Percentiles rank a stretch among this genome's conserved stretches.
Evolutionary conservation across 306 rosid genomes (phyloP).

Genomic region (Cicer pinnatifidum): DNA sequence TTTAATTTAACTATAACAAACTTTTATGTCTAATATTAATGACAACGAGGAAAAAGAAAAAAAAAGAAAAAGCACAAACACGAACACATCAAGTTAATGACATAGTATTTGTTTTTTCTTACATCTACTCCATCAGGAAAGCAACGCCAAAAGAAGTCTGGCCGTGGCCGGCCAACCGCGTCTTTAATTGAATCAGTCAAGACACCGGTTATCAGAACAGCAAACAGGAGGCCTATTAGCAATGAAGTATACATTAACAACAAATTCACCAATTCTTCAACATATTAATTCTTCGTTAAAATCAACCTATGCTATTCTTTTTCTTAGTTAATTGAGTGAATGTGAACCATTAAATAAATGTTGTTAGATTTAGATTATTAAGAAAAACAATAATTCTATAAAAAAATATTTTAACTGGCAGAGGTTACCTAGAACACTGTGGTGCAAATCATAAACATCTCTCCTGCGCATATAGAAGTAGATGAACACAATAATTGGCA

Average conservation of each 20-base stretch:
- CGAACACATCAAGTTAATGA: not conserved
- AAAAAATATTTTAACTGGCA: not conserved
- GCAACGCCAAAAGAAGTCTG: conserved; percentile 98
- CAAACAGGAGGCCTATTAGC: conserved; percentile 72
- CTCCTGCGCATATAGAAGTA: conserved; percentile 70
- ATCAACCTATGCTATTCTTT: too few species aligned
- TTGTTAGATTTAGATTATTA: too few species aligned
- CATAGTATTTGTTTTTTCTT: conserved; percentile 27
- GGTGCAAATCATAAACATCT: conserved; percentile 90
- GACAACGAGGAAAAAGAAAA: too few species aligned
- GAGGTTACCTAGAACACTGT: conserved; percentile 74
- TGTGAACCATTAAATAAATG: too few species aligned
- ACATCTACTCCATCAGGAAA: conserved; percentile 85
- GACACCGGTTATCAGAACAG: conserved; percentile 78
- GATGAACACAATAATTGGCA: conserved; percentile 74
- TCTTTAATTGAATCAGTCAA: conserved; percentile 81
- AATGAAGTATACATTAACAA: conserved; percentile 31
- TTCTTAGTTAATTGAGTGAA: too few species aligned
- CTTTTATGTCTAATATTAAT: too few species aligned
- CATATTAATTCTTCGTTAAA: too few species aligned
- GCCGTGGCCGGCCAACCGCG: conserved; percentile 95
- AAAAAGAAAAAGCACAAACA: too few species aligned
- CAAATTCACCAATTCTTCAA: conserved; percentile 37
- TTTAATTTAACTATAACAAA: too few species aligned
- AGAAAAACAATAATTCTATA: too few species aligned